A percentile compares a stretch with the other conserved stretches of the same genome.
These are phyloP conservation scores for Apodospora peruviana DNA, from an alignment of 495 filamentous ascomycete species.

Conservation along the genomic window DNA sequence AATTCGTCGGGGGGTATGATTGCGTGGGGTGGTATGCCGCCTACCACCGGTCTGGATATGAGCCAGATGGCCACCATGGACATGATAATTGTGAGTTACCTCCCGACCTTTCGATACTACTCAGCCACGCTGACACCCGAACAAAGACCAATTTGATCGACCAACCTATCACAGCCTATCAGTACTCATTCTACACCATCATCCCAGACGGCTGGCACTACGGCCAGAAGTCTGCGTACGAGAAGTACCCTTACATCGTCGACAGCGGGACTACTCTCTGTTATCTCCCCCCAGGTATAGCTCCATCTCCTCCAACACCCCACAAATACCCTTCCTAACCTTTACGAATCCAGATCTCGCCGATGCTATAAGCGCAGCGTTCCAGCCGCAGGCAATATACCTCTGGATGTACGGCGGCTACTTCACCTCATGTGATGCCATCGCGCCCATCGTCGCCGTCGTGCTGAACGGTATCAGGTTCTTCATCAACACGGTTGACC, in stretches of 20 bases:
- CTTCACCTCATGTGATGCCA: constrained; percentile 51
- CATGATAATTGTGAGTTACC: constrained; percentile 33
- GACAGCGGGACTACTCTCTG: constrained; percentile 44
- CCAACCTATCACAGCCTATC: constrained; percentile 15
- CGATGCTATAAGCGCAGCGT: constrained; percentile 44
- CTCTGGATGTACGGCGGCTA: constrained; percentile 41
- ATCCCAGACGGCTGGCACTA: constrained; percentile 34
- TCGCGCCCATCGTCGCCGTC: constrained; percentile 47
- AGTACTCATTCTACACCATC: constrained; percentile 38
- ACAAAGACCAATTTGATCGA: constrained; percentile 21
- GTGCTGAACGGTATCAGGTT: constrained; percentile 44
- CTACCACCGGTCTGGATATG: constrained; percentile 23
- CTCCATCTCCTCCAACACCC: neutral
- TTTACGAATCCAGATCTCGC: constrained; percentile 45
- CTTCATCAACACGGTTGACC: constrained; percentile 48
- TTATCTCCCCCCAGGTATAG: constrained; percentile 33
- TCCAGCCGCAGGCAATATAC: constrained; percentile 49
- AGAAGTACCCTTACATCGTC: constrained; percentile 40
- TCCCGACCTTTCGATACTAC: neutral
- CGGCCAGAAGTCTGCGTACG: constrained; percentile 22
- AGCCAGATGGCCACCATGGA: constrained; percentile 25
- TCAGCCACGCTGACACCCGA: neutral
- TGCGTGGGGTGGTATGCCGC: constrained; percentile 47
- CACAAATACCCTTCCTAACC: neutral
- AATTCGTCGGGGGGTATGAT: constrained; percentile 38